Evolutionary conservation across 73 alveolate genomes (phyloP).

Genomic region (Durusdinium trenchii): DNA sequence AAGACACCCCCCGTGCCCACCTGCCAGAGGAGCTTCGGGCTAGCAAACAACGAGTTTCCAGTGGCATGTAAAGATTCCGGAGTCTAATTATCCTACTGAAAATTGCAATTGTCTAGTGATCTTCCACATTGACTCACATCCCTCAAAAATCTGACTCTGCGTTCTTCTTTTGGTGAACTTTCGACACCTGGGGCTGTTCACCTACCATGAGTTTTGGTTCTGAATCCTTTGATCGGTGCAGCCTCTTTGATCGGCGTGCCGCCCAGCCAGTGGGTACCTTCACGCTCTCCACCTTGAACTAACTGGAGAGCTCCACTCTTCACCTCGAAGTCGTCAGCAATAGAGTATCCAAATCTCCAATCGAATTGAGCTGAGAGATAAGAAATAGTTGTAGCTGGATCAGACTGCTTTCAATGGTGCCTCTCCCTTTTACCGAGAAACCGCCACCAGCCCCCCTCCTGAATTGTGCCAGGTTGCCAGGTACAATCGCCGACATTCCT

Average conservation of each 20-base stretch:
- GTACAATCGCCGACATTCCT: slow-evolving; percentile 52
- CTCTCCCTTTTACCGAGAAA: no score
- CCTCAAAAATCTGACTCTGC: no score
- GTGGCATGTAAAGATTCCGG: neutral
- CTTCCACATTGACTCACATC: no score
- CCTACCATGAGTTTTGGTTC: no score
- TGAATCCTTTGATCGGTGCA: neutral
- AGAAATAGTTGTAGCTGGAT: no score
- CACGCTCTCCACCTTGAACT: slow-evolving; percentile 64
- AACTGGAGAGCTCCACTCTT: slow-evolving; percentile 19
- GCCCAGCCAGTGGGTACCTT: slow-evolving; percentile 7
- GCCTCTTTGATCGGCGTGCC: slow-evolving; percentile 49
- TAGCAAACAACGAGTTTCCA: neutral
- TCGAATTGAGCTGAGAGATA: neutral
- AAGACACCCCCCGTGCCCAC: slow-evolving; percentile 39
- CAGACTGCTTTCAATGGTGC: no score
- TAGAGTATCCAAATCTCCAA: neutral
- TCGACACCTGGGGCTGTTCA: no score
- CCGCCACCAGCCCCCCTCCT: neutral
- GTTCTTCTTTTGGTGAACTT: no score
- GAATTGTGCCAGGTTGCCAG: slow-evolving; percentile 5
- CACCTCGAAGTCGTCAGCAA: slow-evolving; percentile 4
- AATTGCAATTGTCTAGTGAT: neutral
- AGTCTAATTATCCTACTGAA: no score
- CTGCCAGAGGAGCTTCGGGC: neutral